Evolutionary conservation across 73 alveolate species (phyloP).

Genomic region (Breviolum minutum): DNA sequence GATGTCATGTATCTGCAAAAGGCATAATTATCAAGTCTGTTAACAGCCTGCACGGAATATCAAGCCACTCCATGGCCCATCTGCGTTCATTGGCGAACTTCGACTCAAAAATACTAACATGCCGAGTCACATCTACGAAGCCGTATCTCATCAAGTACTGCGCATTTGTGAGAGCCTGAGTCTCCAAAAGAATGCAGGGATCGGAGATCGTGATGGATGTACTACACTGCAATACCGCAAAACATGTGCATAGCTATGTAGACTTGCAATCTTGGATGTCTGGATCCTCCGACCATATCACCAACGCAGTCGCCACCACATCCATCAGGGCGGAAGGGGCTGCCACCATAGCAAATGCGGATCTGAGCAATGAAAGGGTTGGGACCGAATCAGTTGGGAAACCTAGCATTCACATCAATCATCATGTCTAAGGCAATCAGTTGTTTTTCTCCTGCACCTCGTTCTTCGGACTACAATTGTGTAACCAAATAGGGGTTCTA

Average conservation of each 20-base stretch:
- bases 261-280: neutral
- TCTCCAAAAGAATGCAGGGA: neutral
- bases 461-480: too few species aligned
- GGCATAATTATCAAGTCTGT: neutral
- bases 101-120: neutral
- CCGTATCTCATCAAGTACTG: slow-evolving; percentile 79
- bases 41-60: neutral
- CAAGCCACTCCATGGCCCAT: neutral
- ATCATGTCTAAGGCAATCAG: too few species aligned
- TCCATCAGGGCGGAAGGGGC: slow-evolving; percentile 91
- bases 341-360: slow-evolving; percentile 93
- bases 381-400: too few species aligned
- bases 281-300: slow-evolving; percentile 26
- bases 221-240: neutral
- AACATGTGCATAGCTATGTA: neutral
- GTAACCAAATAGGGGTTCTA: too few species aligned
- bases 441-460: too few species aligned
- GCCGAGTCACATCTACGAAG: slow-evolving; percentile 69
- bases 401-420: too few species aligned
- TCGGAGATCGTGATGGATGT: neutral
- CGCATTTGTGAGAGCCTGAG: slow-evolving; percentile 73
- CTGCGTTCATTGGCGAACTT: too few species aligned
- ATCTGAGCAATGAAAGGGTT: slow-evolving; percentile 20
- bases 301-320: slow-evolving; percentile 90
- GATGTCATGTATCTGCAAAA: too few species aligned